Evolutionary conservation across 129 eudicot species (phyloP), one percentile per base, ranked within the genome.

Genomic region (Silybum marianum): DNA sequence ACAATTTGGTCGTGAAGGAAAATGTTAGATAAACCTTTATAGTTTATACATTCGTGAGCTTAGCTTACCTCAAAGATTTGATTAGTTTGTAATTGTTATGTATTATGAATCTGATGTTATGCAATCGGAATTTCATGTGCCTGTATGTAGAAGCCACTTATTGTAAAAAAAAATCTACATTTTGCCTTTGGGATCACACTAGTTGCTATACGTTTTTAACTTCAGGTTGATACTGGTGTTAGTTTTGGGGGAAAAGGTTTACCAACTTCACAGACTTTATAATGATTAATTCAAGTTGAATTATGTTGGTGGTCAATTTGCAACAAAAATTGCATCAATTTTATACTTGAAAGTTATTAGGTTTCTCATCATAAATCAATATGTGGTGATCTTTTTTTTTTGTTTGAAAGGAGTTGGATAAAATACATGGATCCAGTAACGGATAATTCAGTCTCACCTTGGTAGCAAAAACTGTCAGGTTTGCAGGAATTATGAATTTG

Each of bases 141-240:
- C 32, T 77, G 40, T 51, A 58, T 74, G 44, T 74, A 28, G 44
- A 26, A 51, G 22, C 7, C 78, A 74, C 26, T 48, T 26, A 9
- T 4, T 62, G 22, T 34, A 26, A 34, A 38, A 34, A 34, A 21
- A 10, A 14, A 74, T 60, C 2, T 48, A 28, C 16, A 25, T 66
- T 75, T 58, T 58, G 26, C 71, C 48, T 34, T 30, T 30, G 70
- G 79, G 21, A 76, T 51, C 71, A 63, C 72, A n/a, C 23, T 36
- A 34, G 40, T 21, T 63, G 67, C 54, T 9, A 19, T 62, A 19
- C 7, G 0, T 11, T 34, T 75, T 63, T 7, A 3, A 76, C 51
- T 8, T 16, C 19, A 16, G 11, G 3, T 32, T 75, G 48, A n/a
- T 28, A 75, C 21, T 54, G 18, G 18, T 75, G 34, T 62, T 48